Base-by-base conservation (phyloP, 2,329 filamentous ascomycete species). In the Alternaria rosae region DNA sequence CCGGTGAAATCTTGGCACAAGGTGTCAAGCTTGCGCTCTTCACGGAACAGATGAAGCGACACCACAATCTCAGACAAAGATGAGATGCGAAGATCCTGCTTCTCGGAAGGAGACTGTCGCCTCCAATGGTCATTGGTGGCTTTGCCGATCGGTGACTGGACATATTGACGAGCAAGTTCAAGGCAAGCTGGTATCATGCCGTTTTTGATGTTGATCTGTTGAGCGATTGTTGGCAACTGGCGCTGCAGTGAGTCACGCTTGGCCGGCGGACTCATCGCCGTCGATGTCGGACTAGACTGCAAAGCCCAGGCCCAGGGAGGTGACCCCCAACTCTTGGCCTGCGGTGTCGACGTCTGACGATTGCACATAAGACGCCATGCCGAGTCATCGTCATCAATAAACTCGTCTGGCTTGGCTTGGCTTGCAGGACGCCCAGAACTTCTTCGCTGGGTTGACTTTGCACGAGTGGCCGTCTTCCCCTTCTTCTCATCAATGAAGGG, bases 11-110 rank as follows among this genome's bases (percentile, higher is more conserved):
- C 83, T n/a, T 81, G 79, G 45, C 83, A 82, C 57, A 83, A 80
- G 4, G 89, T 86, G 63, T 92, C 88, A 2, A 99, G 85, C 75
- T 97, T 98, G 65, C 91, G 86, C 76, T 99, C 95, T 77, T 99
- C 94, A 0, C 91, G 86, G n/a, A 97, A 82, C 4, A 98, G 83
- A 80, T 99, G 95, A 12, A 99, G 83, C 1, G 88, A 91, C 41
- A 89, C 82, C 66, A 96, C 83, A 38, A 94, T 86, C 25, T 54
- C 91, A 84, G 72, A 92, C 87, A 75, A 90, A 82, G 32, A 91
- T 85, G 57, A 88, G 80, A 72, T 84, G 15, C 76, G 74, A 17
- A 79, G 59, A 41, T 79, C 77, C 60, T 77, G 72, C 53, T 75
- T 75, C 25, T 74, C 73, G 5, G 75, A 74, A 6, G 71, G 70